These are phyloP conservation scores for Vaccinium corymbosum DNA, from an alignment of 148 eudicot species.

Conservation along the genomic window DNA sequence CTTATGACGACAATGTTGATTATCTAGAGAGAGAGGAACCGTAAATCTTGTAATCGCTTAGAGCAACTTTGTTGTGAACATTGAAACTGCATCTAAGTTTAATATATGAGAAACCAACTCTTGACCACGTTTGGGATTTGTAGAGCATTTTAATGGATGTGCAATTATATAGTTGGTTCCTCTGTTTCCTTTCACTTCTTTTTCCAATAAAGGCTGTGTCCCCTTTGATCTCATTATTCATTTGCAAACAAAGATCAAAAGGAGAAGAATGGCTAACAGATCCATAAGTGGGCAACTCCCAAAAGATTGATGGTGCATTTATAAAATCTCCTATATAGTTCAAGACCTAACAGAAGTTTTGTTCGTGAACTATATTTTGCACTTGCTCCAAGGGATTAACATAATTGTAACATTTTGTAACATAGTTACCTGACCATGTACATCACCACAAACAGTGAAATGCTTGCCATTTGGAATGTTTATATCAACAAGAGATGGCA, in stretches of 20 bases:
- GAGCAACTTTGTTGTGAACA: background rate
- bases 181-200: background rate
- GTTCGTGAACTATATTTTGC: background rate
- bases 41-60: background rate
- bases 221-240: background rate
- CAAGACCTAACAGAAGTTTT: background rate
- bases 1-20: background rate
- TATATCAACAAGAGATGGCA: slow-evolving; percentile 95
- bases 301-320: background rate
- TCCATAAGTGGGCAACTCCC: background rate
- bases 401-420: background rate
- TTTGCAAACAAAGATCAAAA: background rate
- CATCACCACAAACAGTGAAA: slow-evolving; percentile 97
- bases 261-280: background rate
- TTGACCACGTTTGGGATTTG: background rate
- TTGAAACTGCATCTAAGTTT: background rate
- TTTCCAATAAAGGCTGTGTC: background rate
- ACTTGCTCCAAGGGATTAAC: background rate
- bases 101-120: background rate
- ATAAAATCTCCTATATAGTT: background rate
- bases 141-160: background rate
- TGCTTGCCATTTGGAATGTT: slow-evolving; percentile 78
- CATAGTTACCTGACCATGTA: slow-evolving; percentile 92
- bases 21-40: background rate
- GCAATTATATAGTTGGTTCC: background rate